These are phyloP conservation scores for Inga laurina DNA, from an alignment of 306 rosid species.

Conservation along the genomic window DNA sequence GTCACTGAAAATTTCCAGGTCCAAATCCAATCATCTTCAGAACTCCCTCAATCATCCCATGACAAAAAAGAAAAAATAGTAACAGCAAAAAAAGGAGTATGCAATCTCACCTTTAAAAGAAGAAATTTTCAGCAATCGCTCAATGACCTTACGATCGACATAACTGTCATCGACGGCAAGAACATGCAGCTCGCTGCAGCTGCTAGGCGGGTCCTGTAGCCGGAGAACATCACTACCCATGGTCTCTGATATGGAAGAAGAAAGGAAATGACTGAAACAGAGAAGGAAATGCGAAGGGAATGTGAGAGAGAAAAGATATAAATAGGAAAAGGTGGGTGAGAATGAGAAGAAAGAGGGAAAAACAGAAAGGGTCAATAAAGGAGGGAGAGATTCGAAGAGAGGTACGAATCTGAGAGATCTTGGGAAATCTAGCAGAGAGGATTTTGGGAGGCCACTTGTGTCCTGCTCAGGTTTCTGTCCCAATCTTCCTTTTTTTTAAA, in stretches of 20 bases:
- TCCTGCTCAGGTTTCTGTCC: conserved; percentile 48
- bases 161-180: conserved; percentile 90
- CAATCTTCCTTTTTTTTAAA: conserved; percentile 19
- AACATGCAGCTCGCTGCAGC: conserved; percentile 61
- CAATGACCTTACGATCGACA: conserved; percentile 86
- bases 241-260: conserved; percentile 26
- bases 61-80: neutral
- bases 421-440: conserved; percentile 59
- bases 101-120: conserved; percentile 71
- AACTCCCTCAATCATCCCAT: neutral
- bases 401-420: conserved; percentile 83
- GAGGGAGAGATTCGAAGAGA: conserved; percentile 70
- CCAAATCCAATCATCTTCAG: conserved; percentile 29
- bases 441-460: conserved; percentile 59
- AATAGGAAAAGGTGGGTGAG: neutral
- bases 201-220: conserved; percentile 37
- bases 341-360: neutral
- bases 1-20: conserved; percentile 58
- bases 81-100: neutral
- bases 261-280: neutral
- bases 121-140: conserved; percentile 70
- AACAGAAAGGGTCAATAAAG: conserved; percentile 48
- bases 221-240: conserved; percentile 59
- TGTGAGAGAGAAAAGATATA: neutral
- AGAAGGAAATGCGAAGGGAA: neutral